phyloP scores from a whole-genome alignment of 192 early-diverging fungal genomes.

The Irineochytrium annulatum region DNA sequence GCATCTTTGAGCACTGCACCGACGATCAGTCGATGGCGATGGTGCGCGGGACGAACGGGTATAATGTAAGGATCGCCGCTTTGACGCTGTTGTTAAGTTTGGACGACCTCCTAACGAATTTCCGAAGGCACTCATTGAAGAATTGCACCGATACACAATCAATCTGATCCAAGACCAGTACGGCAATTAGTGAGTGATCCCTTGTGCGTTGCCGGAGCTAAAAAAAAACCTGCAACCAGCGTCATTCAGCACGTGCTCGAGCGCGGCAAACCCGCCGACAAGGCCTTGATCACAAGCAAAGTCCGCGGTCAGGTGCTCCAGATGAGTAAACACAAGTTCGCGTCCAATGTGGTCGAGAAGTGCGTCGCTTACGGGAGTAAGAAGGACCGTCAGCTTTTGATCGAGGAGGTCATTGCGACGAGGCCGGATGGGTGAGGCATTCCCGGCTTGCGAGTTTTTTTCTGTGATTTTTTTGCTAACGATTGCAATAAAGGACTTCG shows the following conservation, averaged over 20 bases:
- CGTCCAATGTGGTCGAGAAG: slow-evolving; percentile 97
- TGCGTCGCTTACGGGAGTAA: slow-evolving; percentile 92
- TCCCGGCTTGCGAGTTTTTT: too few relatives aligned
- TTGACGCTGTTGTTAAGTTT: too few relatives aligned
- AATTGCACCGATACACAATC: slow-evolving; percentile 87
- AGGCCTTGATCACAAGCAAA: slow-evolving; percentile 80
- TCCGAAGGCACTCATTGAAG: slow-evolving; percentile 80
- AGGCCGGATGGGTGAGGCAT: slow-evolving; percentile 73
- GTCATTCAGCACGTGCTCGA: slow-evolving; percentile 99
- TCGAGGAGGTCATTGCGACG: slow-evolving; percentile 87
- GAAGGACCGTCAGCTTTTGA: slow-evolving; percentile 78
- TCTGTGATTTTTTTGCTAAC: slow-evolving; percentile 7
- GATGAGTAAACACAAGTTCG: slow-evolving; percentile 99
- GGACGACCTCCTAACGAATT: not conserved
- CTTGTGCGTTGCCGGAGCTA: not conserved
- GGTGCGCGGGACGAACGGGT: slow-evolving; percentile 35
- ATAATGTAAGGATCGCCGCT: slow-evolving; percentile 9
- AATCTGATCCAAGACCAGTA: slow-evolving; percentile 97
- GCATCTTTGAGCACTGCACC: slow-evolving; percentile 99
- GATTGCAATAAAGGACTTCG: slow-evolving; percentile 73
- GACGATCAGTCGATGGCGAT: slow-evolving; percentile 59
- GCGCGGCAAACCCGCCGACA: slow-evolving; percentile 83
- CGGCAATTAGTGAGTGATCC: slow-evolving; percentile 81
- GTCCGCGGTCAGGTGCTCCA: slow-evolving; percentile 88
- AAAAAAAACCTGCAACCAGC: too few relatives aligned